Evolutionary conservation across 176 grass and related monocot genomes (phyloP), one percentile per base, ranked within the genome.

Genomic region (Tuctoria greenei): DNA sequence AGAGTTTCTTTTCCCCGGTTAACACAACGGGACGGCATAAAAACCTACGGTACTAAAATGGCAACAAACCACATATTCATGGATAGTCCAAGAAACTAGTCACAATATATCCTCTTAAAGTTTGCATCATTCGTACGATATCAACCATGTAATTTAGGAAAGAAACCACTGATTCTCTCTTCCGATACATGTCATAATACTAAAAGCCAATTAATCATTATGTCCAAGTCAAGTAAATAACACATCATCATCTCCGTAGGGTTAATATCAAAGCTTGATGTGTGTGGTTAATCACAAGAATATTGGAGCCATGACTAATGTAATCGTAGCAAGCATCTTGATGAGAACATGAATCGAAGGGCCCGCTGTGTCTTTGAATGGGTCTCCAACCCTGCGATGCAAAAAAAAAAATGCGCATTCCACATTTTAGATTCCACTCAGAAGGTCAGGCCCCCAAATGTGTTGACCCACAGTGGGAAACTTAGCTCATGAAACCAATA

Each of bases 321-420:
- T 99, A 71, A 99, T 99, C 23, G 95, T 95, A 2, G 95, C 91
- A 8, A 95, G 95, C 95, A 99, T 99, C 90, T 99, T 99, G 11
- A 99, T 99, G 44, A 99, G 89, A 86, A 99, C 95, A 76, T 99
- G 95, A 24, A 95, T 26, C 0, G 95, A 99, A 39, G 95, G 95
- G 1, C 95, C 95, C 0, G 95, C 95, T 0, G 91, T 99, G 79
- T 99, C 95, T 81, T 99, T 99, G 46, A 99, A 99, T 28, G 95
- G 95, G 81, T 95, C 95, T 77, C 95, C 95, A 86, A 99, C 95
- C 58, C 95, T 99, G 84, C 82, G 77, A 71, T 20, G 49, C 12
- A 42, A 54, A 6, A 71, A 54, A 42, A 54, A 6, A 71, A 54
- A 21, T 9, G 15, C 41, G 15, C n/a, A 42, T 64, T 7, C 1